Conservation (phyloP, 495 filamentous ascomycete species). For the Hypomontagnella monticulosa region DNA sequence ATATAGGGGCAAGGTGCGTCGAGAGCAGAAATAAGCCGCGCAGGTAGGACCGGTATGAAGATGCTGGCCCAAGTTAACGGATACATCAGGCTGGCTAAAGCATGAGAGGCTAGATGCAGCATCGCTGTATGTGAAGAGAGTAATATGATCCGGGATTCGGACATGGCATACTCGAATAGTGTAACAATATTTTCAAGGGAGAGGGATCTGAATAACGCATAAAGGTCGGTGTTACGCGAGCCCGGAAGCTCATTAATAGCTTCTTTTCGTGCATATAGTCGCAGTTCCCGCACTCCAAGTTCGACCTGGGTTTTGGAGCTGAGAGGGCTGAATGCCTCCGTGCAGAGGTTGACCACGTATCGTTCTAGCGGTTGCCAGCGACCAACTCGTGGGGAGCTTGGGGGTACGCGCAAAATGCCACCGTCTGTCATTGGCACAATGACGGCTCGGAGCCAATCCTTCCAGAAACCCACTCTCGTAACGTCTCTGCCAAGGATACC, state of each 20-base stretch:
- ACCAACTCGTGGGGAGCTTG: slow-evolving; percentile 90
- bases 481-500: slow-evolving; percentile 89
- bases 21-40: slow-evolving; percentile 84
- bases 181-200: slow-evolving; percentile 91
- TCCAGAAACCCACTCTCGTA: slow-evolving; percentile 92
- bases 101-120: slow-evolving; percentile 90
- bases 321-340: slow-evolving; percentile 90
- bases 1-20: slow-evolving; percentile 98
- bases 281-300: slow-evolving; percentile 86
- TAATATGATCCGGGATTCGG: slow-evolving; percentile 95
- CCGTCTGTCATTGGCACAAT: slow-evolving; percentile 95
- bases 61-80: slow-evolving; percentile 92
- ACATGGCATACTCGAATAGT: slow-evolving; percentile 91
- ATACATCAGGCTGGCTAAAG: slow-evolving; percentile 84
- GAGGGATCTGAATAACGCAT: slow-evolving; percentile 88
- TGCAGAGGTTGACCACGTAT: slow-evolving; percentile 97
- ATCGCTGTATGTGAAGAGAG: slow-evolving; percentile 95
- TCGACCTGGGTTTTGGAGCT: slow-evolving; percentile 97
- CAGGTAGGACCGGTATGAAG: slow-evolving; percentile 90
- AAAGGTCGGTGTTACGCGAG: slow-evolving; percentile 90
- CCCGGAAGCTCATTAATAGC: slow-evolving; percentile 93
- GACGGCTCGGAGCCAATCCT: slow-evolving; percentile 95
- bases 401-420: slow-evolving; percentile 79
- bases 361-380: slow-evolving; percentile 96
- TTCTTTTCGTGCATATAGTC: slow-evolving; percentile 91